A percentile compares a stretch with the other conserved stretches of the same genome.
Conservation (phyloP, 2,329 filamentous ascomycete genomes). For the Nemania serpens region DNA sequence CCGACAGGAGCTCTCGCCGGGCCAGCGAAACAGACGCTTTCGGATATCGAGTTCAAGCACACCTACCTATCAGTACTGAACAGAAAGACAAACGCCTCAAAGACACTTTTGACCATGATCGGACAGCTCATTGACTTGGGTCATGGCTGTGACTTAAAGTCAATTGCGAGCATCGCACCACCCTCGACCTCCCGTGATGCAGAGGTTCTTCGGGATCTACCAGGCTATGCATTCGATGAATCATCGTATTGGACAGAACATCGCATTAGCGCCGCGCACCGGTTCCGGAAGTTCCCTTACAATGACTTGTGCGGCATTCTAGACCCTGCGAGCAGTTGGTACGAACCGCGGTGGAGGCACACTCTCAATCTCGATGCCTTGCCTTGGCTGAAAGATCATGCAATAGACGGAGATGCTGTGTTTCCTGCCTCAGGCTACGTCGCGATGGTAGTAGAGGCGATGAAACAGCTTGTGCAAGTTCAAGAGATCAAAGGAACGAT, state of each 20-base stretch:
- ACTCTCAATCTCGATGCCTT: constrained; percentile 14
- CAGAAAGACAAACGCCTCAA: constrained; percentile 11
- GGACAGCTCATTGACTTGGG: constrained; percentile 14
- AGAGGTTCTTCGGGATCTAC: constrained; percentile 3
- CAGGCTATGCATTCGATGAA: constrained; percentile 15
- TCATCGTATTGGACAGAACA: constrained; percentile 16
- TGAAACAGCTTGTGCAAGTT: constrained; percentile 12
- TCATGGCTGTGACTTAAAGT: not conserved
- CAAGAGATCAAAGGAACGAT: constrained; percentile 1
- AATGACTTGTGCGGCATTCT: constrained; percentile 16
- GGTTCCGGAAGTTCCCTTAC: constrained; percentile 18
- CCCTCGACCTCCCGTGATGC: not conserved
- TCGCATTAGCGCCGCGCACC: constrained; percentile 12
- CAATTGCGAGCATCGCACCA: constrained; percentile 2
- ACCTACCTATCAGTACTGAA: constrained; percentile 9
- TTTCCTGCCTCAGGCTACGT: constrained; percentile 15
- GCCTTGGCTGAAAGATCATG: constrained; percentile 15
- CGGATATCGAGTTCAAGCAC: constrained; percentile 8
- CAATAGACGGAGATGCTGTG: constrained; percentile 12
- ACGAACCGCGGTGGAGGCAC: constrained; percentile 12
- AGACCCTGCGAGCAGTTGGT: constrained; percentile 12
- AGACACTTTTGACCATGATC: constrained; percentile 11
- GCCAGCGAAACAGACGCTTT: constrained; percentile 9
- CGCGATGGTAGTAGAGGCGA: constrained; percentile 14
- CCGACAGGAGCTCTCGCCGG: constrained; percentile 15